These are phyloP conservation scores for Passiflora organensis DNA, from an alignment of 345 rosid genomes.

Conservation along the genomic window DNA sequence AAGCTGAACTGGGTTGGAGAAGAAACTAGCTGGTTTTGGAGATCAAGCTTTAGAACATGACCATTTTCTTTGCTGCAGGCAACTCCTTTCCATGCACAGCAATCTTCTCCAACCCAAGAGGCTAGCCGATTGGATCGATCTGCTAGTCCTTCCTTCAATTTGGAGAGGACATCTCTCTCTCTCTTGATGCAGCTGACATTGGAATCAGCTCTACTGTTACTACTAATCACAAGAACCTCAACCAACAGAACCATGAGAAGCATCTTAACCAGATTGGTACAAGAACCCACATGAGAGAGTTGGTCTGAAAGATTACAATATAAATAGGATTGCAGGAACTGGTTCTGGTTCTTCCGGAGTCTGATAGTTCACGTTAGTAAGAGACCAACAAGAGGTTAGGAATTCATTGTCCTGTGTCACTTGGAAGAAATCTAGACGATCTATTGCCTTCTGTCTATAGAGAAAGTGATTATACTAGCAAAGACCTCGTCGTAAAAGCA, in stretches of 20 bases:
- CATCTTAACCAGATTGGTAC: no score
- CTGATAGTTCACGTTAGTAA: no score
- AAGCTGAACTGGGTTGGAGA: neutral
- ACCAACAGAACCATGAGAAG: neutral
- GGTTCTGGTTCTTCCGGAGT: no score
- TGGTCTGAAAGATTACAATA: no score
- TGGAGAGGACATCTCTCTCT: conserved; percentile 39
- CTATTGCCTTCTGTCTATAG: no score
- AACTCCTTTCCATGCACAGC: conserved; percentile 45
- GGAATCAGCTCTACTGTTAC: neutral
- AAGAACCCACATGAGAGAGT: no score
- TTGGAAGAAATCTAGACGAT: no score
- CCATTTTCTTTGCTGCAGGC: conserved; percentile 26
- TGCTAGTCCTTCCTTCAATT: conserved; percentile 28
- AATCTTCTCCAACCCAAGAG: conserved; percentile 46
- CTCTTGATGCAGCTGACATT: conserved; percentile 8
- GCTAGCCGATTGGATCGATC: conserved; percentile 36
- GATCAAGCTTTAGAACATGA: conserved; percentile 33
- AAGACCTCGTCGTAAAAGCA: no score
- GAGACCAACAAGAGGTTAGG: no score
- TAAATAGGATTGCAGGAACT: no score
- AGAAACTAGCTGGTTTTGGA: conserved; percentile 16
- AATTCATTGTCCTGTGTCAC: no score
- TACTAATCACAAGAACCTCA: neutral
- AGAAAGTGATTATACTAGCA: no score